Conservation (phyloP, 1,139 yeast species). For the Kurtzmaniella quercitrusa region DNA sequence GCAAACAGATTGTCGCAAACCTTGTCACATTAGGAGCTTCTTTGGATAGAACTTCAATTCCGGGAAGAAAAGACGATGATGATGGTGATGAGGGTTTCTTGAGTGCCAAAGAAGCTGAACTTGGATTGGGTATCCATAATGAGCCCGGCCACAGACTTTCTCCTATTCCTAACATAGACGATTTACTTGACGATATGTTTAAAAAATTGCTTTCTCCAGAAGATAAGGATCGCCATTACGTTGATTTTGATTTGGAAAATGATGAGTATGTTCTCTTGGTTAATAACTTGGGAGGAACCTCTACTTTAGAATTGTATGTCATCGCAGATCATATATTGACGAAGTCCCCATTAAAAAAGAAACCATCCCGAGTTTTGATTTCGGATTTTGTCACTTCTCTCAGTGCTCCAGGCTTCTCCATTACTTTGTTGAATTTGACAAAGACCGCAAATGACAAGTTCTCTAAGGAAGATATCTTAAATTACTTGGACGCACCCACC, state of each 20-base stretch:
- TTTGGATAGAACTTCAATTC: slow-evolving; percentile 84
- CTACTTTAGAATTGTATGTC: slow-evolving; percentile 68
- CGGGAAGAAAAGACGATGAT: slow-evolving; percentile 53
- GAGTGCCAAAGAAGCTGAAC: slow-evolving; percentile 61
- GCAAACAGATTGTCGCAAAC: slow-evolving; percentile 56
- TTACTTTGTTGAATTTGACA: slow-evolving; percentile 68
- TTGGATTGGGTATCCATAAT: slow-evolving; percentile 95
- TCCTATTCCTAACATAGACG: slow-evolving; percentile 68
- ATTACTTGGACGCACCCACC: slow-evolving; percentile 63
- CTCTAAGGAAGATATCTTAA: slow-evolving; percentile 29
- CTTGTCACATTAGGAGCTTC: slow-evolving; percentile 88
- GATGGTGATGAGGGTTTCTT: slow-evolving; percentile 48
- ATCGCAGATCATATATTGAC: slow-evolving; percentile 49
- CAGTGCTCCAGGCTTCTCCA: slow-evolving; percentile 87
- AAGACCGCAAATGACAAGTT: slow-evolving; percentile 35
- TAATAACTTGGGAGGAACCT: slow-evolving; percentile 84
- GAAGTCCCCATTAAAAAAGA: slow-evolving; percentile 45
- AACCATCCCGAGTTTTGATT: slow-evolving; percentile 62
- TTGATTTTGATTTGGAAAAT: slow-evolving; percentile 47
- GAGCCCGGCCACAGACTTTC: slow-evolving; percentile 79
- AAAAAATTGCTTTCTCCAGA: slow-evolving; percentile 47
- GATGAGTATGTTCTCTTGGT: slow-evolving; percentile 70
- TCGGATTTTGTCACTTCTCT: slow-evolving; percentile 83
- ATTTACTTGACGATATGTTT: slow-evolving; percentile 50
- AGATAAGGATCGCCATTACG: slow-evolving; percentile 70